These are phyloP conservation scores for Metschnikowia rubicola DNA, from an alignment of 805 yeast genomes.

Conservation along the genomic window DNA sequence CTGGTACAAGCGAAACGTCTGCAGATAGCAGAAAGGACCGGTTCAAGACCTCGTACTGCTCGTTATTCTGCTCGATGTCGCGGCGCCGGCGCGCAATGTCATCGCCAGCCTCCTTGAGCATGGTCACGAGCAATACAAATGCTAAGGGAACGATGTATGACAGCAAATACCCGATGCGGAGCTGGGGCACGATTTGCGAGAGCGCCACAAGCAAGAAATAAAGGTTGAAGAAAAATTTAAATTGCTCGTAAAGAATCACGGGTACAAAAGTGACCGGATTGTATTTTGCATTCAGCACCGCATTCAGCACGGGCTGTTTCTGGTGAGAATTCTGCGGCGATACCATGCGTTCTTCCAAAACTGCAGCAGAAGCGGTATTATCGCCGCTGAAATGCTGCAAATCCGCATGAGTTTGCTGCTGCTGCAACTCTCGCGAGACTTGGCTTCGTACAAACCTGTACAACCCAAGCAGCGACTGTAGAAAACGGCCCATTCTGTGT, in stretches of 20 bases:
- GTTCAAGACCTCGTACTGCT: constrained; percentile 66
- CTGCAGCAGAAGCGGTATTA: background rate
- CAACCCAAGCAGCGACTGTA: constrained; percentile 7
- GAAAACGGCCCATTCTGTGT: background rate
- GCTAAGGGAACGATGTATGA: constrained; percentile 93
- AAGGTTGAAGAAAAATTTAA: constrained; percentile 91
- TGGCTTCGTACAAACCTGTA: constrained; percentile 3
- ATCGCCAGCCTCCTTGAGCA: constrained; percentile 94
- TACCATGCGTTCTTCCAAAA: constrained; percentile 34
- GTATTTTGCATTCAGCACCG: constrained; percentile 91
- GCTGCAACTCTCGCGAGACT: constrained; percentile 3
- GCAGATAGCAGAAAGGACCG: constrained; percentile 19
- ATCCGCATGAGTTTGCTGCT: constrained; percentile 4
- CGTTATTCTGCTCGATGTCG: constrained; percentile 85
- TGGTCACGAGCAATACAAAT: constrained; percentile 87
- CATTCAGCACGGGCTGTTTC: constrained; percentile 54
- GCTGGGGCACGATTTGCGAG: constrained; percentile 84
- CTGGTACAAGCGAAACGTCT: constrained; percentile 33
- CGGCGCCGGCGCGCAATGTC: constrained; percentile 88
- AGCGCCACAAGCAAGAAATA: constrained; percentile 91
- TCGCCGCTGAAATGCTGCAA: background rate
- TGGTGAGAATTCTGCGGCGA: constrained; percentile 33
- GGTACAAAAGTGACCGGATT: constrained; percentile 87
- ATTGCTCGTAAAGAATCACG: constrained; percentile 86
- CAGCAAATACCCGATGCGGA: constrained; percentile 89